A percentile compares a stretch with the other conserved stretches of the same genome.
Conservation (phyloP, 148 eudicot species). For the Salicornia ramosissima region DNA sequence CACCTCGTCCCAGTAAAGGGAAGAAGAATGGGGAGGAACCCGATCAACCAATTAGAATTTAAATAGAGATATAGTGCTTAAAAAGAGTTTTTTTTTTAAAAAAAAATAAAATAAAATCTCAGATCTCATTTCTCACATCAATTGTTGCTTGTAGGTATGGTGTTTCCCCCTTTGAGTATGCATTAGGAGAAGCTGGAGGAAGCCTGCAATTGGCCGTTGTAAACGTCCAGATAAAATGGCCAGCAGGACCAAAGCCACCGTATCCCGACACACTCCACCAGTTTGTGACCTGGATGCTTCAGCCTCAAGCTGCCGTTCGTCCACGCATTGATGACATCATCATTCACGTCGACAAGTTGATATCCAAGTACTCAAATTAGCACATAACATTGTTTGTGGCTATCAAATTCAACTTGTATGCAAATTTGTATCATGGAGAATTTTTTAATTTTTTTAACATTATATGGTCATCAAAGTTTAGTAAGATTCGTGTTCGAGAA, state of each 20-base stretch:
- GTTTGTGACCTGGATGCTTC: constrained; percentile 99
- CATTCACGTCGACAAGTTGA: constrained; percentile 88
- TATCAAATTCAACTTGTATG: constrained; percentile 6
- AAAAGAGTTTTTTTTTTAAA: too few species aligned
- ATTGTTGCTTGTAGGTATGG: constrained; percentile 66
- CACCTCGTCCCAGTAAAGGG: not conserved
- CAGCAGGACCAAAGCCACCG: constrained; percentile 68
- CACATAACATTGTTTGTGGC: not conserved
- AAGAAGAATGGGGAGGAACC: not conserved
- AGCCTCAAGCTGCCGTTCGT: constrained; percentile 86
- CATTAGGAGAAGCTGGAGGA: constrained; percentile 91
- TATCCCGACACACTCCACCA: constrained; percentile 93
- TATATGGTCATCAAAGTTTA: constrained; percentile 4
- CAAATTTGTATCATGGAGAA: constrained; percentile 15
- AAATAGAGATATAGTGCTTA: not conserved
- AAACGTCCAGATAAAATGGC: constrained; percentile 94
- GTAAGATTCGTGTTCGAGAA: not conserved
- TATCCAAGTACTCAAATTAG: constrained; percentile 67
- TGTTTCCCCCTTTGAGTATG: constrained; percentile 92
- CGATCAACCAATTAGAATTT: not conserved
- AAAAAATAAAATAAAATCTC: too few species aligned
- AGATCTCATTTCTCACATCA: not conserved
- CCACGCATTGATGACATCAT: constrained; percentile 86
- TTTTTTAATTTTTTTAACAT: not conserved
- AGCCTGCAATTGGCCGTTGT: constrained; percentile 89